These are phyloP conservation scores for Salmacisia buchloeana DNA, from an alignment of 1,284 basidiomycete species.

Conservation along the genomic window DNA sequence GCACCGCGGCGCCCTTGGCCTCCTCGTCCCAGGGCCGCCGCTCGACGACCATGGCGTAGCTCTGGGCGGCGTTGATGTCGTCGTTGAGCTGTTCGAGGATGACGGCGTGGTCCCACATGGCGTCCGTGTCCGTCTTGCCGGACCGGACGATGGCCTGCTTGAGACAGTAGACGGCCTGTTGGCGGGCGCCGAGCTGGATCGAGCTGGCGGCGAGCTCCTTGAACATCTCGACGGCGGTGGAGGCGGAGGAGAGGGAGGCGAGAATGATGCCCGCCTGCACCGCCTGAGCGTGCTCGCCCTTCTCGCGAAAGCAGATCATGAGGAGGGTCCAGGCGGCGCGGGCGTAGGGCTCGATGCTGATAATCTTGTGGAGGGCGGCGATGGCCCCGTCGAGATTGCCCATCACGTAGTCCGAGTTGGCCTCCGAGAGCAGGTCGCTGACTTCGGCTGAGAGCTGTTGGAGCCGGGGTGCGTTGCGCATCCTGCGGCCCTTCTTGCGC, in stretches of 20 bases:
- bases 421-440: constrained; percentile 71
- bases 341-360: constrained; percentile 83
- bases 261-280: constrained; percentile 76
- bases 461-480: constrained; percentile 15
- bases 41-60: constrained; percentile 53
- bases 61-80: constrained; percentile 64
- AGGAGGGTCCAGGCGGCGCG: constrained; percentile 78
- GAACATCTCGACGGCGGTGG: constrained; percentile 77
- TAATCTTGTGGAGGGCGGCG: constrained; percentile 79
- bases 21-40: constrained; percentile 73
- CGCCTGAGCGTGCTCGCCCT: constrained; percentile 64
- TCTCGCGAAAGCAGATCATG: constrained; percentile 69
- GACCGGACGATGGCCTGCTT: constrained; percentile 69
- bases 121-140: constrained; percentile 73
- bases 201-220: constrained; percentile 59
- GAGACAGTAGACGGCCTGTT: constrained; percentile 88
- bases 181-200: constrained; percentile 66
- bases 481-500: neutral
- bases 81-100: constrained; percentile 72
- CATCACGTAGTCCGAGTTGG: constrained; percentile 79
- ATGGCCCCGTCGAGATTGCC: constrained; percentile 66
- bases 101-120: constrained; percentile 82
- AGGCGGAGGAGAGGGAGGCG: constrained; percentile 49
- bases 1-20: constrained; percentile 72
- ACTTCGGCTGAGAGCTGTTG: constrained; percentile 70